Evolutionary conservation across 1,139 yeast species (phyloP).

Genomic region (Kodamaea anthophila): DNA sequence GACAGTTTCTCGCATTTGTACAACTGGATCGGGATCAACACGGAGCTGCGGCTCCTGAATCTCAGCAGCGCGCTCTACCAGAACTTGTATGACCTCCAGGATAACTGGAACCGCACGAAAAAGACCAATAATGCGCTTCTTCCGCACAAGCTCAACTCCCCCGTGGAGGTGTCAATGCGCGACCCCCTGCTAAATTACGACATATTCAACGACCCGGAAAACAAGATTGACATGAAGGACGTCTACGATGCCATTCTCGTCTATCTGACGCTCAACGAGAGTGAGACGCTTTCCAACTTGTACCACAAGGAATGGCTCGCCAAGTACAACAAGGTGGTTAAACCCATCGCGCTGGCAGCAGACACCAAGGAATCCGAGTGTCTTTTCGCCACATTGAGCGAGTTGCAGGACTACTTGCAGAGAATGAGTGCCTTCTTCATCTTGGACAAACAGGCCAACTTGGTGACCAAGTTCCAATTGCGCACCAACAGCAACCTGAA

Average conservation of each 20-base stretch:
- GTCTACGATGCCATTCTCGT: constrained; percentile 81
- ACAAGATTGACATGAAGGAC: constrained; percentile 57
- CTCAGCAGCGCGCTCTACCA: constrained; percentile 58
- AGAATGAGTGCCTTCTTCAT: constrained; percentile 73
- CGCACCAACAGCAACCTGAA: constrained; percentile 54
- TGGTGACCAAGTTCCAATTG: constrained; percentile 50
- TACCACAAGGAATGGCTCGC: constrained; percentile 70
- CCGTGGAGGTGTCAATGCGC: constrained; percentile 72
- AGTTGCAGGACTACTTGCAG: constrained; percentile 51
- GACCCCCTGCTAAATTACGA: constrained; percentile 44
- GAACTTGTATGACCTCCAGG: constrained; percentile 49
- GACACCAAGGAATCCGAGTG: constrained; percentile 11
- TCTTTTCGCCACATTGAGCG: constrained; percentile 17
- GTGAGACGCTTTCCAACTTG: constrained; percentile 51
- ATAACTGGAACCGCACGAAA: constrained; percentile 46
- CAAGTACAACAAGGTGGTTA: constrained; percentile 66
- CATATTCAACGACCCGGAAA: constrained; percentile 38
- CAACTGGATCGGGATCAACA: constrained; percentile 59
- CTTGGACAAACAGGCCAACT: constrained; percentile 62
- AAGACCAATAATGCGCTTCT: constrained; percentile 34
- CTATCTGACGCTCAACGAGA: constrained; percentile 65
- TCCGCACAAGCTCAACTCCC: constrained; percentile 72
- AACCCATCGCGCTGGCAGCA: constrained; percentile 47
- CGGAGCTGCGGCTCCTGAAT: constrained; percentile 55
- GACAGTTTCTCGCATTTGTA: constrained; percentile 72